Conservation (phyloP, 306 rosid species). For the Clitoria ternatea region DNA sequence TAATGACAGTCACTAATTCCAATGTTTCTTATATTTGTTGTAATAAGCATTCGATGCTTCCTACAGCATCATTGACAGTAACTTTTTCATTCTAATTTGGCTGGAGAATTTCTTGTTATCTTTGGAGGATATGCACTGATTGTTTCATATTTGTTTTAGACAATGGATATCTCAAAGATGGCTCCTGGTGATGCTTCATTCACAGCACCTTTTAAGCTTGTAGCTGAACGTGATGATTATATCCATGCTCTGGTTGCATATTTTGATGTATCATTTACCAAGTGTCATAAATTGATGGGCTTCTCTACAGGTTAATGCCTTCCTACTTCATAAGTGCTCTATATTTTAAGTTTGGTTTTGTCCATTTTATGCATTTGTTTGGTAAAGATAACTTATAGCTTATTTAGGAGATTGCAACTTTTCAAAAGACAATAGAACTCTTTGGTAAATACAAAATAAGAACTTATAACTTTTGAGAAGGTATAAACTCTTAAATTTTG, state of each 20-base stretch:
- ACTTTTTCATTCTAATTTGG: background rate
- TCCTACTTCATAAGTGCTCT: constrained; percentile 12
- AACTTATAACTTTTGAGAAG: no score
- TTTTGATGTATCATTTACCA: constrained; percentile 89
- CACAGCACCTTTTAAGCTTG: constrained; percentile 87
- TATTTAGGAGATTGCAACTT: no score
- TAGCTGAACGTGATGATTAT: constrained; percentile 84
- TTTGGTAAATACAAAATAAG: no score
- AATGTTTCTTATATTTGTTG: background rate
- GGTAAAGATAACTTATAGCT: no score
- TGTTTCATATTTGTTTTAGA: constrained; percentile 48
- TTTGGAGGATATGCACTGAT: constrained; percentile 7
- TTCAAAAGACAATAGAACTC: no score
- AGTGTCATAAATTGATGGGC: constrained; percentile 90
- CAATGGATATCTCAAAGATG: constrained; percentile 99
- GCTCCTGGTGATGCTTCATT: constrained; percentile 90
- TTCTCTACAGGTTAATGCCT: constrained; percentile 82
- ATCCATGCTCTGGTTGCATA: constrained; percentile 96
- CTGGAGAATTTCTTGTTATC: background rate
- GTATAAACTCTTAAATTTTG: no score
- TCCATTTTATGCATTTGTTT: background rate
- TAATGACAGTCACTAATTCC: background rate
- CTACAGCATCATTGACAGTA: background rate
- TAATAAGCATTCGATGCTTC: background rate
- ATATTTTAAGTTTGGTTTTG: background rate